Evolutionary conservation across 192 early-diverging fungal genomes (phyloP), one percentile per base, ranked within the genome.

Genomic region (Entophlyctis helioformis): DNA sequence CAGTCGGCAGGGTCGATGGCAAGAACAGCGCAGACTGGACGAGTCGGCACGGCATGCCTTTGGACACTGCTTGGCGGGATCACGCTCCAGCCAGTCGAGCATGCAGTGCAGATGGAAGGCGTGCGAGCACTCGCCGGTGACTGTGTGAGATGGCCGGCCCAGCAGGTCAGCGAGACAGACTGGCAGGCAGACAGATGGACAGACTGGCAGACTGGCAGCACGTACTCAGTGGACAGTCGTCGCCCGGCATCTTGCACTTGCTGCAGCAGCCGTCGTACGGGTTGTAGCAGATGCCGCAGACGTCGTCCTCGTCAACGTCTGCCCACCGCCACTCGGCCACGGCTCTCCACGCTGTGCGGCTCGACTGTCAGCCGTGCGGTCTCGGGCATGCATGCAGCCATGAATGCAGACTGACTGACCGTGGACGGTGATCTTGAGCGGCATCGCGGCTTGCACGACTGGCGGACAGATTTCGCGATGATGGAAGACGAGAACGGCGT

Each of bases 31-130:
- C n/a, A n/a, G n/a, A n/a, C n/a, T n/a, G n/a, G n/a, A n/a, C n/a
- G n/a, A n/a, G n/a, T n/a, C n/a, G n/a, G n/a, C n/a, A n/a, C n/a
- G n/a, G n/a, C n/a, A n/a, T n/a, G n/a, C n/a, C n/a, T n/a, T n/a
- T n/a, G n/a, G n/a, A n/a, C n/a, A n/a, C n/a, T n/a, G n/a, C n/a
- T n/a, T n/a, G n/a, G n/a, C n/a, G n/a, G n/a, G n/a, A n/a, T n/a
- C n/a, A n/a, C n/a, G n/a, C n/a, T n/a, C n/a, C n/a, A n/a, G n/a
- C n/a, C n/a, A n/a, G n/a, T n/a, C n/a, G n/a, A n/a, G n/a, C n/a
- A 96, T 63, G 48, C 92, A 96, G 59, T 96, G 92, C 74, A 93
- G 76, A 59, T 96, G 92, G 60, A 96, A 96, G 5, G 80, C 81
- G 51, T 96, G 92, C 22, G 64, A 74, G 67, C 92, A 96, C 44